These are phyloP conservation scores for Monosporascus sp. DNA, from an alignment of 2,329 filamentous ascomycete species.

Conservation along the genomic window DNA sequence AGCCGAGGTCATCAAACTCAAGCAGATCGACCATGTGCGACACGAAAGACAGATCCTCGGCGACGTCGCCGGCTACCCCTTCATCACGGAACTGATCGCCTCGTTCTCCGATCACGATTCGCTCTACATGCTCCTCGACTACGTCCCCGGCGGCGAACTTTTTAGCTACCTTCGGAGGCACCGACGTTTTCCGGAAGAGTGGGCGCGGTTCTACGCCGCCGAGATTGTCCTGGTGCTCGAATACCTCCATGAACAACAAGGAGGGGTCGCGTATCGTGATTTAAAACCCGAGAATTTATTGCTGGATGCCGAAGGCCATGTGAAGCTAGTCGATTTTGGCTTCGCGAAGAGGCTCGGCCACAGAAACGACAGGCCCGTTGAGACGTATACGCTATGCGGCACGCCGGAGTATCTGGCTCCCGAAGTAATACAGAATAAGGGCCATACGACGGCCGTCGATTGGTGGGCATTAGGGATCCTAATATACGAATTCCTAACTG, in stretches of 20 bases:
- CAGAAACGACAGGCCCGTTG: constrained; percentile 44
- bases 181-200: constrained; percentile 72
- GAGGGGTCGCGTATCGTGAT: constrained; percentile 73
- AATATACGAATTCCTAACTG: constrained; percentile 79
- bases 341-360: constrained; percentile 74
- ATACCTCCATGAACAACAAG: constrained; percentile 73
- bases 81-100: constrained; percentile 73
- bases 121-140: constrained; percentile 78
- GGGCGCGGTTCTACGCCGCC: constrained; percentile 75
- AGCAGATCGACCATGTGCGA: constrained; percentile 81
- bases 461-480: constrained; percentile 86
- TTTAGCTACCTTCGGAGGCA: constrained; percentile 77
- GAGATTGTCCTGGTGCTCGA: constrained; percentile 80
- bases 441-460: constrained; percentile 70
- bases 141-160: constrained; percentile 77
- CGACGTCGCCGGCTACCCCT: constrained; percentile 74
- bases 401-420: constrained; percentile 81
- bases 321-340: constrained; percentile 80
- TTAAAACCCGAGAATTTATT: constrained; percentile 80
- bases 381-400: constrained; percentile 79
- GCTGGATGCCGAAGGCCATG: constrained; percentile 70
- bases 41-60: constrained; percentile 76
- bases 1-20: constrained; percentile 68
- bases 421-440: constrained; percentile 80
- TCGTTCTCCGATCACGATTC: constrained; percentile 77